Conservation (phyloP, 768 basidiomycete genomes). For the Leucogyrophana mollusca region DNA sequence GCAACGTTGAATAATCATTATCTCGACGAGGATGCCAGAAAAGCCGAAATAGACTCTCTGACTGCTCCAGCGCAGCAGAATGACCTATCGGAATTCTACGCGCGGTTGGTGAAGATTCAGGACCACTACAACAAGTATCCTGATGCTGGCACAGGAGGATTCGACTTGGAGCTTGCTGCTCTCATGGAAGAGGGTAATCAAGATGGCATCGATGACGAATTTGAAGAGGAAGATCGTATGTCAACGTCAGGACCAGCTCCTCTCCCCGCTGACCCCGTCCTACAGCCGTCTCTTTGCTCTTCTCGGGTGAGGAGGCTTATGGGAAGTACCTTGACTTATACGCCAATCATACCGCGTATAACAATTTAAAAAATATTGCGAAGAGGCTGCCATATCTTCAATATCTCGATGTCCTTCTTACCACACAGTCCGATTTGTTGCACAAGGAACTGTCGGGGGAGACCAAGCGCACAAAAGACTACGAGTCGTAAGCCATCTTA, state of each 20-base stretch:
- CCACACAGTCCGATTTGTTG: conserved; percentile 55
- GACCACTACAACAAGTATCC: conserved; percentile 97
- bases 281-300: conserved; percentile 76
- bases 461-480: conserved; percentile 69
- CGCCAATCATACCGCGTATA: conserved; percentile 81
- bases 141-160: conserved; percentile 76
- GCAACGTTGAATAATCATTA: conserved; percentile 69
- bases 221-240: conserved; percentile 87
- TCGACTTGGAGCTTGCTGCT: conserved; percentile 81
- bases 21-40: conserved; percentile 71
- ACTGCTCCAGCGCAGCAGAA: conserved; percentile 58
- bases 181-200: conserved; percentile 77
- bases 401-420: conserved; percentile 85
- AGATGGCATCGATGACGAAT: conserved; percentile 67
- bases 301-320: conserved; percentile 95
- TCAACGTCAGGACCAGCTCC: conserved; percentile 21
- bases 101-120: conserved; percentile 92
- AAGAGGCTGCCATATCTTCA: conserved; percentile 89
- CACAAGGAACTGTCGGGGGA: conserved; percentile 72
- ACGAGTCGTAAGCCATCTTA: conserved; percentile 59
- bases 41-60: conserved; percentile 62
- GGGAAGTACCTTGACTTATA: conserved; percentile 96
- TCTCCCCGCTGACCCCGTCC: conserved; percentile 3
- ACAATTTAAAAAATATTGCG: conserved; percentile 83
- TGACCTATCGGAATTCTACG: conserved; percentile 93